phyloP scores from a whole-genome alignment of 2,329 filamentous ascomycete genomes.

The Penicillium sp. region DNA sequence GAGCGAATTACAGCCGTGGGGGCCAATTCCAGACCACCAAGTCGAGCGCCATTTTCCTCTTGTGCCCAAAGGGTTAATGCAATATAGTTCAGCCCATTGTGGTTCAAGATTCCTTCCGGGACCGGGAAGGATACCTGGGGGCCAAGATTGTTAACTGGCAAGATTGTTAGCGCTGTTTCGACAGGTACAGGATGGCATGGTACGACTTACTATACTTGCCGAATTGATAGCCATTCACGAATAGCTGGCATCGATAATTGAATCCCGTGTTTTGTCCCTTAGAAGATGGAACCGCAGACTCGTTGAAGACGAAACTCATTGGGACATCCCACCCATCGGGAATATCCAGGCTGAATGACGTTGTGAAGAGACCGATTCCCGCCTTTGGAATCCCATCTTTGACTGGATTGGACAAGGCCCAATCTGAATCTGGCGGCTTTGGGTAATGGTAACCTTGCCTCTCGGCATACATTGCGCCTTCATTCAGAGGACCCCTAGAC shows the following conservation, averaged over 20 bases:
- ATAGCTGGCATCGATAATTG: conserved; percentile 51
- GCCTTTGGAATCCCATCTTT: conserved; percentile 39
- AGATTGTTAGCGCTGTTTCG: neutral
- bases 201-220: conserved; percentile 50
- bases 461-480: conserved; percentile 58
- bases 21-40: conserved; percentile 28
- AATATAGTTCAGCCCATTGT: conserved; percentile 54
- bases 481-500: conserved; percentile 58
- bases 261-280: neutral
- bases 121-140: conserved; percentile 57
- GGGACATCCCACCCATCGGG: conserved; percentile 58
- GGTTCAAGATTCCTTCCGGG: conserved; percentile 57
- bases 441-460: conserved; percentile 59
- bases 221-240: conserved; percentile 58
- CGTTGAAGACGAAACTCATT: conserved; percentile 52
- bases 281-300: neutral
- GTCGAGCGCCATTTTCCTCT: conserved; percentile 45
- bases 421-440: conserved; percentile 35
- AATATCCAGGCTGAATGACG: conserved; percentile 52
- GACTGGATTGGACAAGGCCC: conserved; percentile 31
- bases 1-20: conserved; percentile 10
- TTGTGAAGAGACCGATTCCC: conserved; percentile 56
- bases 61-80: conserved; percentile 53
- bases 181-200: neutral
- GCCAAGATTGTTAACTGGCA: conserved; percentile 53